Evolutionary conservation across 1,139 yeast species (phyloP), one percentile per base, ranked within the genome.

Genomic region (Yamadazyma trypodendri): DNA sequence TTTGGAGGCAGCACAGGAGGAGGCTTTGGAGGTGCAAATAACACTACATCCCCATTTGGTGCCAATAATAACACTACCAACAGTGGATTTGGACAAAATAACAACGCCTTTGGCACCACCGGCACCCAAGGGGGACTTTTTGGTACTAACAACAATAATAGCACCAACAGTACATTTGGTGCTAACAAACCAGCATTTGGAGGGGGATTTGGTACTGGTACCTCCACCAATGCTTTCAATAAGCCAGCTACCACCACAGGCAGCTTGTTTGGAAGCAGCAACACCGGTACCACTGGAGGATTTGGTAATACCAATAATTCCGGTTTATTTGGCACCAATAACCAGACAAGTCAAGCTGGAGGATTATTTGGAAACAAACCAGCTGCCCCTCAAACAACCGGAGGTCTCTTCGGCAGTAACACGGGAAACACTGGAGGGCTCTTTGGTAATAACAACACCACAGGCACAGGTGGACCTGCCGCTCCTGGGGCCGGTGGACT

Each of bases 321-420:
- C 12, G 37, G 47, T 4, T 68, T 73, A 54, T 77, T 77, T 15
- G 31, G 54, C 32, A 35, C 22, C 24, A 38, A 30, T 24, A 18
- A 18, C 21, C 21, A 18, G 21, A 8, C 21, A 18, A 18, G 8
- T 18, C 21, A 18, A 18, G 16, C 38, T 31, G 42, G 43, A 17
- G 48, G 45, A 22, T 39, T 40, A 11, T 43, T 43, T 35, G 53
- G 52, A 4, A 46, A 31, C 23, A 41, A 48, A 28, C 41, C 45
- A 11, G 37, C 44, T 22, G 36, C 48, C 6, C 22, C 37, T 10
- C 24, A 14, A n/a, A 18, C 41, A 13, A 32, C 43, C 15, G 58
- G 61, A 18, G 52, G 52, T 1, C 43, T 60, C n/a, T 63, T 66
- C 46, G 73, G 73, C 24, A 35, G 43, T 10, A 16, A 16, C 21